A percentile compares a stretch with the other conserved stretches of the same genome.
These are phyloP conservation scores for Fusarium sp. DNA, from an alignment of 2,329 filamentous ascomycete species.

Conservation along the genomic window DNA sequence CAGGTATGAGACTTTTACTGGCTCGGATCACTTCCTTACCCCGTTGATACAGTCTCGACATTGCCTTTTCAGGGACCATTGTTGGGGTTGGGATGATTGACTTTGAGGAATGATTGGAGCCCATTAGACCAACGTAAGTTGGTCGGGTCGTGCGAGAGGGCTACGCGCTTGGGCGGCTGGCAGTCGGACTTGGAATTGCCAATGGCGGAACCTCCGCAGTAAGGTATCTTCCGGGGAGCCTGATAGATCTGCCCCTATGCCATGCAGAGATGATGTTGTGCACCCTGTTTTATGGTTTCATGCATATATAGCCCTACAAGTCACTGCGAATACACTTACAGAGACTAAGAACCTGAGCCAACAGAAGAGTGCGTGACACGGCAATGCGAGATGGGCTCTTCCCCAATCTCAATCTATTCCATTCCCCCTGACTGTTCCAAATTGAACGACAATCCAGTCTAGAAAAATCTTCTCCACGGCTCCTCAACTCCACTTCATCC, in stretches of 20 bases:
- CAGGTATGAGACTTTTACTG: conserved; percentile 11
- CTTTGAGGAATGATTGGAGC: conserved; percentile 8
- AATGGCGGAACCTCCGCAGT: conserved; percentile 31
- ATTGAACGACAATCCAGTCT: conserved; percentile 14
- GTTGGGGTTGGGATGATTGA: conserved; percentile 4
- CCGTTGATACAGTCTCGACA: background rate
- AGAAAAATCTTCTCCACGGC: conserved; percentile 21
- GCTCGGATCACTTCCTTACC: background rate
- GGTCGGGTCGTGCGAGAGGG: conserved; percentile 7
- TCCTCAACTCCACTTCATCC: conserved; percentile 18
- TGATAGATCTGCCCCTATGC: conserved; percentile 21
- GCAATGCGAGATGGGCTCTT: conserved; percentile 19
- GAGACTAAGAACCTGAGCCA: no score
- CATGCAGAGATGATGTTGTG: conserved; percentile 21
- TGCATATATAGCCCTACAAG: background rate
- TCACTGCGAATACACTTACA: background rate
- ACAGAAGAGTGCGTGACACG: conserved; percentile 19
- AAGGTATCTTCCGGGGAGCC: conserved; percentile 20
- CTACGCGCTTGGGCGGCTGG: conserved; percentile 23
- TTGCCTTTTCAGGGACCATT: conserved; percentile 12
- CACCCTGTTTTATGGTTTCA: conserved; percentile 10
- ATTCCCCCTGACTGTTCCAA: conserved; percentile 16
- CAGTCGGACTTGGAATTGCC: conserved; percentile 17
- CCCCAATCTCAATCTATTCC: conserved; percentile 22
- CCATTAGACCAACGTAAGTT: conserved; percentile 8